phyloP scores from a whole-genome alignment of 768 basidiomycete species.

The Pisolithus tinctorius region DNA sequence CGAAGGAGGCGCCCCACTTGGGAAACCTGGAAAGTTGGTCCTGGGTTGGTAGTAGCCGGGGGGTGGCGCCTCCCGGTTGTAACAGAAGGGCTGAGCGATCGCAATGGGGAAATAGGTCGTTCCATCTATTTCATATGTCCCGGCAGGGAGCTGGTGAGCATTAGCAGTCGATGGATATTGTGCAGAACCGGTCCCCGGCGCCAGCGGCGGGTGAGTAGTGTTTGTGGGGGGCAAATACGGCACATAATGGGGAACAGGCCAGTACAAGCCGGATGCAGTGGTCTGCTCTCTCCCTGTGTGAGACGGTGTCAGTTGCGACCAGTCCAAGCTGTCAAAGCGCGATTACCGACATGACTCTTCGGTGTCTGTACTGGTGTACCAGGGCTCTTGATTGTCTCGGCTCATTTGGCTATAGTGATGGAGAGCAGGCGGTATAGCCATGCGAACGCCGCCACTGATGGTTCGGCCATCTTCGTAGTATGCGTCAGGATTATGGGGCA shows the following conservation, averaged over 20 bases:
- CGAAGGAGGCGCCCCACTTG: conserved; percentile 6
- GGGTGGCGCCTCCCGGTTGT: conserved; percentile 2
- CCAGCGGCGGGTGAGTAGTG: neutral
- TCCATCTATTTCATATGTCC: conserved; percentile 20
- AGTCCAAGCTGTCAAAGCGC: neutral
- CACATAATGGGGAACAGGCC: conserved; percentile 11
- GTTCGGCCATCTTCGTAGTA: conserved; percentile 9
- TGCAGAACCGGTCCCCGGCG: neutral
- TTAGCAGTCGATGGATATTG: neutral
- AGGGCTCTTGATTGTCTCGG: conserved; percentile 14
- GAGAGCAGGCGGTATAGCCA: conserved; percentile 9
- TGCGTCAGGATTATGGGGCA: conserved; percentile 3
- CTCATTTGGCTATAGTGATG: neutral
- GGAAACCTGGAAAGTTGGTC: neutral
- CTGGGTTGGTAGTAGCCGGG: conserved; percentile 5
- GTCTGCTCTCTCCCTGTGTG: conserved; percentile 6
- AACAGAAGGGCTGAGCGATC: conserved; percentile 5
- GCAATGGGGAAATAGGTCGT: conserved; percentile 24
- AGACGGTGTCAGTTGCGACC: neutral
- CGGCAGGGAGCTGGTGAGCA: conserved; percentile 7
- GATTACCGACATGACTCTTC: conserved; percentile 27
- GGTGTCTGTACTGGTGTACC: conserved; percentile 26
- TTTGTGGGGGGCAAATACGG: conserved; percentile 9
- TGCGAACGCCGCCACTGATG: conserved; percentile 22
- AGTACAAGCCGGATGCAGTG: conserved; percentile 1